Percentiles rank a stretch among this genome's conserved stretches.
Evolutionary conservation across 305 asterid genomes (phyloP).

Genomic region (Fraxinus platypoda): DNA sequence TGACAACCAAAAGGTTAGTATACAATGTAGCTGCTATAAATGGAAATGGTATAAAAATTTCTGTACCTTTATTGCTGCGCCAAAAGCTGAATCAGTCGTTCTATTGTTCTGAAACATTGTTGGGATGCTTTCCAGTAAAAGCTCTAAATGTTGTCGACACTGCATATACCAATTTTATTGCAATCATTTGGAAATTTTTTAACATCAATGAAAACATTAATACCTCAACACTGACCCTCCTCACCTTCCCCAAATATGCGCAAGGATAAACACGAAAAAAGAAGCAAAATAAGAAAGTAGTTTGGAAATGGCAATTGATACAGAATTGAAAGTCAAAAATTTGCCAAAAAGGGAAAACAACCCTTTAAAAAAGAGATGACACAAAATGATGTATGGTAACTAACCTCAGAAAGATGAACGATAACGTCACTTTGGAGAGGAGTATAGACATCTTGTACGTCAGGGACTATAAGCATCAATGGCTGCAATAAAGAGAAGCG

Average conservation of each 20-base stretch:
- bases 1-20: background rate
- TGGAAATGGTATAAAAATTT: background rate
- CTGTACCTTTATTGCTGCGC: slow-evolving; percentile 91
- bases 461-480: slow-evolving; percentile 96
- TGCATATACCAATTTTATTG: slow-evolving; percentile 36
- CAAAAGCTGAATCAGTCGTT: slow-evolving; percentile 88
- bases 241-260: background rate
- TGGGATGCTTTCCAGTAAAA: slow-evolving; percentile 86
- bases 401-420: slow-evolving; percentile 91
- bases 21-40: background rate
- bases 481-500: slow-evolving; percentile 62
- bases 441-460: slow-evolving; percentile 95
- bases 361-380: slow-evolving; percentile 11
- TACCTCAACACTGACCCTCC: slow-evolving; percentile 2
- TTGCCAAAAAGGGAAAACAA: slow-evolving; percentile 17
- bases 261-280: background rate
- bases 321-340: slow-evolving; percentile 18
- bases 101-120: slow-evolving; percentile 78
- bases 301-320: background rate
- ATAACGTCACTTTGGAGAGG: slow-evolving; percentile 92
- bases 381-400: slow-evolving; percentile 12
- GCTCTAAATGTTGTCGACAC: slow-evolving; percentile 91
- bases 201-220: slow-evolving; percentile 8
- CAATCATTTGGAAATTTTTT: slow-evolving; percentile 12
- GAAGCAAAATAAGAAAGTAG: background rate